Conservation (phyloP, 306 rosid species). For the Medicago arabica region DNA sequence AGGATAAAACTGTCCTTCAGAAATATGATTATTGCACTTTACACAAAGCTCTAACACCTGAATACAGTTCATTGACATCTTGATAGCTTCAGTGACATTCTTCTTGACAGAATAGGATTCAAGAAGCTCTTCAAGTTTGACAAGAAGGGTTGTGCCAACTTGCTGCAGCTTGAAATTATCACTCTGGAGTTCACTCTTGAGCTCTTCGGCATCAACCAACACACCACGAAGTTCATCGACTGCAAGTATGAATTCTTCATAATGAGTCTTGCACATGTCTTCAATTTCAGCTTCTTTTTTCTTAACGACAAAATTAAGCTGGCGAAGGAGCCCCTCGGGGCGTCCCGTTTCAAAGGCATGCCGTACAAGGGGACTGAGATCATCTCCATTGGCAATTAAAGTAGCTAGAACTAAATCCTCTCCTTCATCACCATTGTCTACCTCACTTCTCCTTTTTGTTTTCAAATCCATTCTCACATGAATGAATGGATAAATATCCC, state of each 20-base stretch:
- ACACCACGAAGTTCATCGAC: constrained; percentile 98
- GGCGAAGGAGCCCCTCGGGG: constrained; percentile 83
- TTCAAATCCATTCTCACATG: constrained; percentile 59
- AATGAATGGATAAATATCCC: constrained; percentile 21
- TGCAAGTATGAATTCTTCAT: constrained; percentile 93
- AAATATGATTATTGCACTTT: constrained; percentile 78
- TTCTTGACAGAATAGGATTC: constrained; percentile 80
- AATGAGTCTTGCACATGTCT: constrained; percentile 97
- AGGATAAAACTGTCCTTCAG: constrained; percentile 74
- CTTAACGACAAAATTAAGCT: constrained; percentile 74
- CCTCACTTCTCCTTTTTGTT: constrained; percentile 57
- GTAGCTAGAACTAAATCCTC: constrained; percentile 91
- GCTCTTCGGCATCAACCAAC: constrained; percentile 93
- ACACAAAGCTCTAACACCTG: constrained; percentile 89
- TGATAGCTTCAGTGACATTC: constrained; percentile 84
- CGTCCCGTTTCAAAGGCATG: constrained; percentile 92
- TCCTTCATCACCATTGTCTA: constrained; percentile 75
- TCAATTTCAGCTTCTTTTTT: constrained; percentile 92
- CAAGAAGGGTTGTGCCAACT: constrained; percentile 76
- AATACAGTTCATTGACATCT: constrained; percentile 73
- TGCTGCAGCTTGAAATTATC: constrained; percentile 91
- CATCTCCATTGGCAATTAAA: constrained; percentile 86
- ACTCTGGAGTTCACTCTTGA: constrained; percentile 85
- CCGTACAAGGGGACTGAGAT: constrained; percentile 84
- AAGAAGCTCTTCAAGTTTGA: constrained; percentile 90